These are phyloP conservation scores for Coccomyxa sp. DNA, from an alignment of 139 green algal genomes.

Conservation along the genomic window DNA sequence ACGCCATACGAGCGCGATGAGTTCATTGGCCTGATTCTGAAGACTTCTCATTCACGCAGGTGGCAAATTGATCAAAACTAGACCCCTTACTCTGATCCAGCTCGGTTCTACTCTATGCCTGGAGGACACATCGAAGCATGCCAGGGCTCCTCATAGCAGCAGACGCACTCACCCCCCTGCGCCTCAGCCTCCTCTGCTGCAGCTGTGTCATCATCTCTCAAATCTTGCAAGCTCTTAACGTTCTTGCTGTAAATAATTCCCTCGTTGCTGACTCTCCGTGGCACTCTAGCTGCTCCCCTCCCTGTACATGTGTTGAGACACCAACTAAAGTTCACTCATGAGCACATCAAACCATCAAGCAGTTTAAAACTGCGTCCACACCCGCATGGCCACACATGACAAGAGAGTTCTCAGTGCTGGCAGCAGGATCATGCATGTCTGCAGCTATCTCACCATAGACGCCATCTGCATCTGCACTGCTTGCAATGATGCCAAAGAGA, in stretches of 20 bases:
- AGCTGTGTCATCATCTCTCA: slow-evolving; percentile 56
- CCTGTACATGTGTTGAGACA: slow-evolving; percentile 8
- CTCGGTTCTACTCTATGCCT: neutral
- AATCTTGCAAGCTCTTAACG: slow-evolving; percentile 37
- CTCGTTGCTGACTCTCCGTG: slow-evolving; percentile 6
- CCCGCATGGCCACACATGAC: neutral
- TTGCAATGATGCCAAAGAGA: slow-evolving; percentile 44
- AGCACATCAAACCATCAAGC: neutral
- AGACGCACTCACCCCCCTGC: slow-evolving; percentile 15
- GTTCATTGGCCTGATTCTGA: neutral
- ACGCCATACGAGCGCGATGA: neutral
- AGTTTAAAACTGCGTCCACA: neutral
- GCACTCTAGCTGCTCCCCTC: slow-evolving; percentile 21
- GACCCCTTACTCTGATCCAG: neutral
- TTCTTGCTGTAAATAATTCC: slow-evolving; percentile 40
- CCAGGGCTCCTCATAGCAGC: neutral
- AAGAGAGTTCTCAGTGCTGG: neutral
- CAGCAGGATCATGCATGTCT: neutral
- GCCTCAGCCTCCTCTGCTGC: slow-evolving; percentile 57
- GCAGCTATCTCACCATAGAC: slow-evolving; percentile 35
- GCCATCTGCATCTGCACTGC: slow-evolving; percentile 46
- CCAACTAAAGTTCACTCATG: neutral
- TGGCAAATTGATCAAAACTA: neutral
- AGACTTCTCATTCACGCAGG: neutral
- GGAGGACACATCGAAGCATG: neutral